Evolutionary conservation across 352 stramenopile species (phyloP).

Genomic region (Globisporangium perplexum): DNA sequence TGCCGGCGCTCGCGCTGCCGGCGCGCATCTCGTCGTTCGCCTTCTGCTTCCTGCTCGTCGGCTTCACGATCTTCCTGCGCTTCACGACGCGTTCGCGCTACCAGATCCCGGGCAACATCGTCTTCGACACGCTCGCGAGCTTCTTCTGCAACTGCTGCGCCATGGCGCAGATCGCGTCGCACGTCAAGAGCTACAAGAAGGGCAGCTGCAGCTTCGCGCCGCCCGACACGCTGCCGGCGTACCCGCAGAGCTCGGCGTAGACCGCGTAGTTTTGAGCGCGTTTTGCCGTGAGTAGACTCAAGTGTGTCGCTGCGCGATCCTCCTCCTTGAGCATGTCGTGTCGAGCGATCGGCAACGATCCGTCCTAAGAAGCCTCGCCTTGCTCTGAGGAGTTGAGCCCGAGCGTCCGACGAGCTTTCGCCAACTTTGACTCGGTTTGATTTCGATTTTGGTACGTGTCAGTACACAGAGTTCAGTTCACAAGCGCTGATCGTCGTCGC

Average conservation of each 20-base stretch:
- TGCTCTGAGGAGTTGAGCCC: too few relatives aligned
- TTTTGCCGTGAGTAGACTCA: too few relatives aligned
- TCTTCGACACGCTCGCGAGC: constrained; percentile 9
- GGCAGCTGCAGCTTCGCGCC: constrained; percentile 16
- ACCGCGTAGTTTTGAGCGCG: background rate
- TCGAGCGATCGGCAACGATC: too few relatives aligned
- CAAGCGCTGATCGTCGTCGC: too few relatives aligned
- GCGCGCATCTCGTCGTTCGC: background rate
- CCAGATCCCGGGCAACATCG: constrained; percentile 12
- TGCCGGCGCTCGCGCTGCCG: background rate
- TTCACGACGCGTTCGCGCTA: constrained; percentile 1
- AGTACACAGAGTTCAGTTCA: too few relatives aligned
- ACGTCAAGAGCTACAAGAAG: constrained; percentile 24
- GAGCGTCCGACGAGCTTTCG: too few relatives aligned
- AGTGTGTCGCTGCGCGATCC: too few relatives aligned
- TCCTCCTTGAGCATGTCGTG: too few relatives aligned
- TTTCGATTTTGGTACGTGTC: too few relatives aligned
- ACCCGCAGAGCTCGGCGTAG: constrained; percentile 1
- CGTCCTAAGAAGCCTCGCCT: too few relatives aligned
- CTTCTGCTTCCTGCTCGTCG: background rate
- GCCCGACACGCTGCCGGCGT: constrained; percentile 10
- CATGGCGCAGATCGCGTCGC: constrained; percentile 20
- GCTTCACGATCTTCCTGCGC: constrained; percentile 5
- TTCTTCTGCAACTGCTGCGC: constrained; percentile 19
- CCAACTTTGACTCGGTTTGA: too few relatives aligned